Conservation (phyloP, 192 early-diverging fungal genomes). For the Powellomyces hirtus region DNA sequence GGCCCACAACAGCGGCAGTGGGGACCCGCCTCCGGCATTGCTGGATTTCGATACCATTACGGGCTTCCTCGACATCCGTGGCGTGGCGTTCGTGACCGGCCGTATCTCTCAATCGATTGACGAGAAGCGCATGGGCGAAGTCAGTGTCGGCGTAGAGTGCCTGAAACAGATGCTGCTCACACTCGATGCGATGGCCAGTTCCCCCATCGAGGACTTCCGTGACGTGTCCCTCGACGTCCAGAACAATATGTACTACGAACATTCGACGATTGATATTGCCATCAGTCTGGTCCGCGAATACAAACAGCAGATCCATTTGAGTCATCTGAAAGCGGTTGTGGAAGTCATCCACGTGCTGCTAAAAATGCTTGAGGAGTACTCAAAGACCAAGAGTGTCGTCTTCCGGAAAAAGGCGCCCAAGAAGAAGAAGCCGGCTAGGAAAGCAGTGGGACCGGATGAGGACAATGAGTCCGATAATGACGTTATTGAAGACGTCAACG, state of each 20-base stretch:
- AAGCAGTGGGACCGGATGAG: neutral
- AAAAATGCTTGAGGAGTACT: slow-evolving; percentile 61
- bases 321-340: slow-evolving; percentile 57
- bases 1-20: neutral
- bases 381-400: slow-evolving; percentile 28
- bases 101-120: slow-evolving; percentile 34
- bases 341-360: slow-evolving; percentile 59
- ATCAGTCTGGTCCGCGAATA: slow-evolving; percentile 47
- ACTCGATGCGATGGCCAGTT: slow-evolving; percentile 53
- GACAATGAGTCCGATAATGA: slow-evolving; percentile 11
- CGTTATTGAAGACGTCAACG: slow-evolving; percentile 13
- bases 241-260: slow-evolving; percentile 71
- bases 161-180: slow-evolving; percentile 62
- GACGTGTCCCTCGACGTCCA: slow-evolving; percentile 65
- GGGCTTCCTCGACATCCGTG: slow-evolving; percentile 34
- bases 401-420: slow-evolving; percentile 27
- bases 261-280: slow-evolving; percentile 59
- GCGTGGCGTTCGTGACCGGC: slow-evolving; percentile 34
- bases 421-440: slow-evolving; percentile 28
- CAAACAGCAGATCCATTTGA: slow-evolving; percentile 34
- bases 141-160: slow-evolving; percentile 55
- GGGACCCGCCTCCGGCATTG: neutral
- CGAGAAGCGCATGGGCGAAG: slow-evolving; percentile 52
- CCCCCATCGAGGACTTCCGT: slow-evolving; percentile 44
- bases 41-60: slow-evolving; percentile 46